Percentiles rank a stretch among this genome's conserved stretches.
Conservation (phyloP, 1,139 yeast species). For the Torulaspora globosa region DNA sequence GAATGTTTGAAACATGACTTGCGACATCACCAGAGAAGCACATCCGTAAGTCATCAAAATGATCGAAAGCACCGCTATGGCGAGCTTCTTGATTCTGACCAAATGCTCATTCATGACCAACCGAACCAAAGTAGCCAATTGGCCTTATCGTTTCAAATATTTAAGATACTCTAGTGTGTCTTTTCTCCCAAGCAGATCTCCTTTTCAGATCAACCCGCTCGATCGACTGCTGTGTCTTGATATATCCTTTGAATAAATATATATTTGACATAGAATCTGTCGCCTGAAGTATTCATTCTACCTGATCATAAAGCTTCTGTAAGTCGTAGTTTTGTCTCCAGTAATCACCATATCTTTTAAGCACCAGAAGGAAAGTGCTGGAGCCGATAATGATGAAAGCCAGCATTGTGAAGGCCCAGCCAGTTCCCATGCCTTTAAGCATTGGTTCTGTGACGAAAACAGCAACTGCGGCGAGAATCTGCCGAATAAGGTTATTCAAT, state of each 20-base stretch:
- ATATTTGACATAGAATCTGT: neutral
- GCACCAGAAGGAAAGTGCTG: constrained; percentile 43
- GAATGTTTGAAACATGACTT: constrained; percentile 23
- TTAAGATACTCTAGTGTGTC: neutral
- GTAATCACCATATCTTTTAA: constrained; percentile 55
- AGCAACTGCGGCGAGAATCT: constrained; percentile 69
- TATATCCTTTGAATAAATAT: neutral
- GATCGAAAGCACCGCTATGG: constrained; percentile 11
- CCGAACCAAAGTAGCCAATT: neutral
- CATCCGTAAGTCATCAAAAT: constrained; percentile 7
- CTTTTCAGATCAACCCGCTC: neutral
- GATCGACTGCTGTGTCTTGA: neutral
- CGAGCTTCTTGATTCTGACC: constrained; percentile 7
- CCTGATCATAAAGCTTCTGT: constrained; percentile 49
- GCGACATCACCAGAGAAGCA: constrained; percentile 10
- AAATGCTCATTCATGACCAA: constrained; percentile 2
- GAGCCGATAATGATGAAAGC: constrained; percentile 53
- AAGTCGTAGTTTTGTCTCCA: constrained; percentile 68
- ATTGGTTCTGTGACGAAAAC: constrained; percentile 73
- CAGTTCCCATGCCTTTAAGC: constrained; percentile 59
- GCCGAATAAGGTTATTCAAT: constrained; percentile 68
- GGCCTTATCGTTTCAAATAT: neutral
- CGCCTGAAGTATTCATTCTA: constrained; percentile 13
- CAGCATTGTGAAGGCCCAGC: constrained; percentile 63
- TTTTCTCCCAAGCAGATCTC: neutral